These are phyloP conservation scores for Rhizopus sp. DNA, from an alignment of 371 early-diverging fungal genomes.

Conservation along the genomic window DNA sequence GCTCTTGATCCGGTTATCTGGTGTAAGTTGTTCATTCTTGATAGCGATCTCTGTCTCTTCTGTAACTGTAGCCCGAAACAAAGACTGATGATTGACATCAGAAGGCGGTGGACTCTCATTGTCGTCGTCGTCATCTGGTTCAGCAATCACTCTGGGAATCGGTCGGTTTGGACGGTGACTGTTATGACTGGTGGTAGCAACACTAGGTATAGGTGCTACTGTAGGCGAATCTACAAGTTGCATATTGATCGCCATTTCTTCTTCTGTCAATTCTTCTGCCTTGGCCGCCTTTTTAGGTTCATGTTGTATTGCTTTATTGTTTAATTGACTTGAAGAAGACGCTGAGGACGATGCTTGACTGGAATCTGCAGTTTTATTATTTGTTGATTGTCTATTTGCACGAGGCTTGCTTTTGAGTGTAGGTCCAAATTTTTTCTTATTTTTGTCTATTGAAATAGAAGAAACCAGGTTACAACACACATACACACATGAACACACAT, in stretches of 20 bases:
- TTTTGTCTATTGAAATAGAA: conserved; percentile 17
- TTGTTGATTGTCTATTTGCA: conserved; percentile 8
- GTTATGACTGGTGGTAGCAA: neutral
- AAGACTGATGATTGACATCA: neutral
- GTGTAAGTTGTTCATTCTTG: too few relatives aligned
- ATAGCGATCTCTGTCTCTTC: conserved; percentile 2
- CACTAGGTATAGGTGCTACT: neutral
- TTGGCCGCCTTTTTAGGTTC: neutral
- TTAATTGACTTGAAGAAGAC: neutral
- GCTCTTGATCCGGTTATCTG: too few relatives aligned
- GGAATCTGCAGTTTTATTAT: conserved; percentile 8
- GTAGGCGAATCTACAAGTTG: neutral
- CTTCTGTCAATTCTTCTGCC: conserved; percentile 6
- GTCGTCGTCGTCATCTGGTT: neutral
- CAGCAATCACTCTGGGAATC: neutral
- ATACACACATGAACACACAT: neutral
- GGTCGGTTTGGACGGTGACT: neutral
- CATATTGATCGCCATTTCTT: conserved; percentile 11
- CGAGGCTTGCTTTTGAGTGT: conserved; percentile 15
- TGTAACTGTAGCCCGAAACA: neutral
- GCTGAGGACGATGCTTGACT: conserved; percentile 17
- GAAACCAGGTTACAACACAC: neutral
- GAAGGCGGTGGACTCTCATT: neutral
- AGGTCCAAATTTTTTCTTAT: conserved; percentile 28
- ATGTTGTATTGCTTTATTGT: neutral